These are phyloP conservation scores for Spergularia marina DNA, from an alignment of 148 eudicot genomes.

Conservation along the genomic window DNA sequence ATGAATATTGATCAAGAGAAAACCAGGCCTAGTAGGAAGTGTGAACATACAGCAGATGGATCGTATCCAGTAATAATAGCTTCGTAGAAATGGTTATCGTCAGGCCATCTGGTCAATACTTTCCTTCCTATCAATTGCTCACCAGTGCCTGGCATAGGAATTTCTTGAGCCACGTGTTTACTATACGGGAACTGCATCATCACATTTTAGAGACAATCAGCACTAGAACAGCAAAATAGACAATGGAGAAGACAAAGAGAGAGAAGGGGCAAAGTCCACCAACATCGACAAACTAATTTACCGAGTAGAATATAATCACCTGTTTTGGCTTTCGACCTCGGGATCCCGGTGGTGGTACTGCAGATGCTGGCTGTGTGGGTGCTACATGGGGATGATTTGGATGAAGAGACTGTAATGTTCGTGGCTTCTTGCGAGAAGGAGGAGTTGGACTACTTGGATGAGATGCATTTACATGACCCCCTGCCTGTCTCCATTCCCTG, in stretches of 20 bases:
- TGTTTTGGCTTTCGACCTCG: constrained; percentile 59
- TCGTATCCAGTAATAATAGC: constrained; percentile 77
- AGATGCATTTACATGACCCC: constrained; percentile 44
- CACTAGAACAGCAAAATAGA: constrained; percentile 19
- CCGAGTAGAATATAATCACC: constrained; percentile 25
- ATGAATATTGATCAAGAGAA: constrained; percentile 9
- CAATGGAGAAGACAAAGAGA: neutral
- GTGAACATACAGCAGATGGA: constrained; percentile 57
- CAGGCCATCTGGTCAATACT: constrained; percentile 94
- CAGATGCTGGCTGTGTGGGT: constrained; percentile 48
- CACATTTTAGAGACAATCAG: constrained; percentile 32
- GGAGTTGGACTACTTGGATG: constrained; percentile 66
- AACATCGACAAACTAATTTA: constrained; percentile 25
- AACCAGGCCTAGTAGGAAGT: constrained; percentile 15
- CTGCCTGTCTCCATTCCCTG: constrained; percentile 91
- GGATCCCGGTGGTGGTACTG: constrained; percentile 41
- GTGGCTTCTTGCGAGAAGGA: constrained; percentile 73
- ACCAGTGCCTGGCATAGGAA: constrained; percentile 40
- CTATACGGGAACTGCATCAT: constrained; percentile 39
- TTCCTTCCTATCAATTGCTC: constrained; percentile 70
- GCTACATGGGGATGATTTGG: constrained; percentile 35
- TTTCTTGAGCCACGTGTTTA: constrained; percentile 41
- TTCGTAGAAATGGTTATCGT: constrained; percentile 82
- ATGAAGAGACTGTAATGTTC: constrained; percentile 49
- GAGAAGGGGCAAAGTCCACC: neutral